These are phyloP conservation scores for Dalechampia spathulata DNA, from an alignment of 441 rosid species.

Conservation along the genomic window DNA sequence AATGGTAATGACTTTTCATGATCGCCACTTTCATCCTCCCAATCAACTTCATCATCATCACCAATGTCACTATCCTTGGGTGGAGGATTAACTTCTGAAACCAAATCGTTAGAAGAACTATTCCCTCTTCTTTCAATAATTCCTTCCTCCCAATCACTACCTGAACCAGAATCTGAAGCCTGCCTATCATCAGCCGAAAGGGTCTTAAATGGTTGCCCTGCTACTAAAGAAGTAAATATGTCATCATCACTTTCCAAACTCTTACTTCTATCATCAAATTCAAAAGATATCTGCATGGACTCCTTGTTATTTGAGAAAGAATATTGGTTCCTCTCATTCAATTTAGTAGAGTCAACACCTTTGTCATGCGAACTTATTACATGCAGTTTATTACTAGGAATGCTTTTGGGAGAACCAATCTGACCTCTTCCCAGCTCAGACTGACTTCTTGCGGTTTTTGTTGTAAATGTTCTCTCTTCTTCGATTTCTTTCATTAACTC, in stretches of 20 bases:
- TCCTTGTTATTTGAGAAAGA: conserved; percentile 24
- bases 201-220: conserved; percentile 38
- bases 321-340: conserved; percentile 26
- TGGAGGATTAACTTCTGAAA: conserved; percentile 26
- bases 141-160: conserved; percentile 70
- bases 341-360: conserved; percentile 24
- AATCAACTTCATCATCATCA: conserved; percentile 58
- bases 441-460: conserved; percentile 16
- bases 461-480: conserved; percentile 28
- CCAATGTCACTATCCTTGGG: conserved; percentile 22
- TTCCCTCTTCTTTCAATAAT: conserved; percentile 23
- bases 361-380: conserved; percentile 26
- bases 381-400: conserved; percentile 30
- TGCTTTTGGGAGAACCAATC: conserved; percentile 19
- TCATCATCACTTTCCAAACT: conserved; percentile 52
- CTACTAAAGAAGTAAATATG: conserved; percentile 66
- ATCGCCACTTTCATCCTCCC: conserved; percentile 52
- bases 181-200: conserved; percentile 36
- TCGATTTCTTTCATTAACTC: conserved; percentile 87
- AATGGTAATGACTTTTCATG: conserved; percentile 21
- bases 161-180: conserved; percentile 44
- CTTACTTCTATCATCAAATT: conserved; percentile 41
- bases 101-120: conserved; percentile 21
- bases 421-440: conserved; percentile 23
- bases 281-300: conserved; percentile 69